Percentiles rank a stretch among this genome's conserved stretches.
Evolutionary conservation across 2,329 filamentous ascomycete species (phyloP).

Genomic region (Cytospora schulzeri): DNA sequence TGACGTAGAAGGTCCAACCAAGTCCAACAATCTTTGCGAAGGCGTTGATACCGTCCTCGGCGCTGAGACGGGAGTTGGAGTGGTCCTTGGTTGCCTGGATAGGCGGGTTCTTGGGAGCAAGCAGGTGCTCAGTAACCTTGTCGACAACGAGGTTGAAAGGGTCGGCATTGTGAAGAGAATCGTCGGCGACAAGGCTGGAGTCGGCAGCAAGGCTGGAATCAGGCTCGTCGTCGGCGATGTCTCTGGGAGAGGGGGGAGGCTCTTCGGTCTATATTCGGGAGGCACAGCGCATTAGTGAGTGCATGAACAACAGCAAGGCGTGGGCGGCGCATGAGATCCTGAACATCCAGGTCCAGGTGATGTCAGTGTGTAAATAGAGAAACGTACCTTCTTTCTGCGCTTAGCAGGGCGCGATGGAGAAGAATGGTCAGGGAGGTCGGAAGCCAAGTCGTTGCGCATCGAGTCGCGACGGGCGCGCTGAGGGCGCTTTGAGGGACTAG

Average conservation of each 20-base stretch:
- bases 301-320: neutral
- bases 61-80: slow-evolving; percentile 63
- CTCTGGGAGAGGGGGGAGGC: slow-evolving; percentile 38
- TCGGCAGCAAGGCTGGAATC: slow-evolving; percentile 30
- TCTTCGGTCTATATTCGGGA: slow-evolving; percentile 18
- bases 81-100: slow-evolving; percentile 65
- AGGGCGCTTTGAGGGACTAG: slow-evolving; percentile 37
- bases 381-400: slow-evolving; percentile 62
- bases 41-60: slow-evolving; percentile 66
- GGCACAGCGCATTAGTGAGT: slow-evolving; percentile 14
- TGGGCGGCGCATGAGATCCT: slow-evolving; percentile 16
- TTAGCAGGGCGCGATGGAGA: slow-evolving; percentile 65
- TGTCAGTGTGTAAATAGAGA: slow-evolving; percentile 20
- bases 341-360: slow-evolving; percentile 14
- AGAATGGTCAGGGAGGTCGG: slow-evolving; percentile 47
- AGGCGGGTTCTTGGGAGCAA: slow-evolving; percentile 43
- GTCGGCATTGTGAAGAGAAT: slow-evolving; percentile 41
- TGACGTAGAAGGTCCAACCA: slow-evolving; percentile 85
- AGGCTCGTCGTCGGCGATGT: slow-evolving; percentile 48
- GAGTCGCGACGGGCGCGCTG: slow-evolving; percentile 38
- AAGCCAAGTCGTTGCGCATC: slow-evolving; percentile 35
- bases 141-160: slow-evolving; percentile 60
- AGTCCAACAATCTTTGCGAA: slow-evolving; percentile 82
- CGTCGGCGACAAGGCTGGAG: slow-evolving; percentile 46
- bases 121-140: slow-evolving; percentile 56